These are phyloP conservation scores for Dimargaris cristalligena DNA, from an alignment of 192 early-diverging fungal species.

Conservation along the genomic window DNA sequence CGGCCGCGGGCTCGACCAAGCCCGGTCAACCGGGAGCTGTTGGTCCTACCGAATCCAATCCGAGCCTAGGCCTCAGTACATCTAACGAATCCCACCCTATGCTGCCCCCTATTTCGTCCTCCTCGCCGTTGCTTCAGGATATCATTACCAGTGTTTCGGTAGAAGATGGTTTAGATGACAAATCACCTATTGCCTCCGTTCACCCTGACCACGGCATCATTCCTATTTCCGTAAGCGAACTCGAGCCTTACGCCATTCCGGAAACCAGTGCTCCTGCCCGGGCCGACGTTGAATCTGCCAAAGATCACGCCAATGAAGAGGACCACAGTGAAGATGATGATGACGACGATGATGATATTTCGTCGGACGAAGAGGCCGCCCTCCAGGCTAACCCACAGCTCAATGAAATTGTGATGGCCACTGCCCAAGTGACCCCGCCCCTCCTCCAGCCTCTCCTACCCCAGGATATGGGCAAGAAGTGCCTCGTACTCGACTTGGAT, in stretches of 20 bases:
- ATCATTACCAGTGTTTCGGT: constrained; percentile 24
- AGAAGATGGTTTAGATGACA: constrained; percentile 22
- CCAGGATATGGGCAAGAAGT: constrained; percentile 61
- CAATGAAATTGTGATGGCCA: constrained; percentile 26
- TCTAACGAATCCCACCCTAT: neutral
- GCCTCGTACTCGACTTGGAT: constrained; percentile 91
- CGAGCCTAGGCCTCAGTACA: too few relatives aligned
- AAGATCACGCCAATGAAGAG: neutral
- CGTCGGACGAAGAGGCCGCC: constrained; percentile 25
- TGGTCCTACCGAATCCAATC: too few relatives aligned
- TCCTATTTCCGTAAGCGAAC: too few relatives aligned
- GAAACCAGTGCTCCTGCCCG: constrained; percentile 24
- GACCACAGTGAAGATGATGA: constrained; percentile 19
- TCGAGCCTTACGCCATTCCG: too few relatives aligned
- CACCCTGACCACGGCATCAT: too few relatives aligned
- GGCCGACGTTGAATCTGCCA: constrained; percentile 16
- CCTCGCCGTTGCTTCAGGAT: constrained; percentile 1
- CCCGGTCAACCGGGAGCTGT: too few relatives aligned
- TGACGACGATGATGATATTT: constrained; percentile 22
- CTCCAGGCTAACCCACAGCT: constrained; percentile 25
- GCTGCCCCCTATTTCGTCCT: neutral
- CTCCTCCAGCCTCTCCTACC: constrained; percentile 53
- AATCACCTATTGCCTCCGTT: constrained; percentile 20
- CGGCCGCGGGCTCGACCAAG: too few relatives aligned
- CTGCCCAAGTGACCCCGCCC: constrained; percentile 18